These are phyloP conservation scores for Geotrichum restrictum DNA, from an alignment of 1,139 yeast species.

Conservation along the genomic window DNA sequence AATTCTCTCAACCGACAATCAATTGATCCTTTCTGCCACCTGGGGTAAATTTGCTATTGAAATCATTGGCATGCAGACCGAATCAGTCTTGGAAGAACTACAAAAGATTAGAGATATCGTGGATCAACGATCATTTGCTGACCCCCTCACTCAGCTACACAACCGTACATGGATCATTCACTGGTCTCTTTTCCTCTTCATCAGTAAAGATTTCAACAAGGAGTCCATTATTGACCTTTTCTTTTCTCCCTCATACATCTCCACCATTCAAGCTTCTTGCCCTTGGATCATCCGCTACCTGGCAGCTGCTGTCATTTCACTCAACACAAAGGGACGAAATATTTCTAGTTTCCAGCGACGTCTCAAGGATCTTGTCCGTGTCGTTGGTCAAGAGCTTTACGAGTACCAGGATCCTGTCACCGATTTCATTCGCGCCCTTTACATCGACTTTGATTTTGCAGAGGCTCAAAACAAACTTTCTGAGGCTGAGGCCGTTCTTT, in stretches of 20 bases:
- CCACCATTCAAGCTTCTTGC: conserved; percentile 61
- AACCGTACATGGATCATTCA: conserved; percentile 63
- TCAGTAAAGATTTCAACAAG: conserved; percentile 47
- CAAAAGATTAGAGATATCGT: conserved; percentile 52
- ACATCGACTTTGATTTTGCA: conserved; percentile 54
- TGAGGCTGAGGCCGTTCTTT: conserved; percentile 46
- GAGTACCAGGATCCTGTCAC: conserved; percentile 62
- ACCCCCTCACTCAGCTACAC: conserved; percentile 55
- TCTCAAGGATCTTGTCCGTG: conserved; percentile 53
- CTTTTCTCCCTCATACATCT: conserved; percentile 54
- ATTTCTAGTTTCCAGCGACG: conserved; percentile 46
- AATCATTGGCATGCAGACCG: conserved; percentile 51
- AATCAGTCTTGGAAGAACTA: conserved; percentile 50
- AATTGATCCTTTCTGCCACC: conserved; percentile 52
- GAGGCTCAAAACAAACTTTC: conserved; percentile 47
- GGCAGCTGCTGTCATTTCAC: conserved; percentile 52
- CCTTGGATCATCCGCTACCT: conserved; percentile 64
- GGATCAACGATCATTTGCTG: conserved; percentile 51
- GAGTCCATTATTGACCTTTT: conserved; percentile 53
- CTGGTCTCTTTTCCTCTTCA: conserved; percentile 60
- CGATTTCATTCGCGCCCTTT: conserved; percentile 50
- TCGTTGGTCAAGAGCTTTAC: conserved; percentile 55
- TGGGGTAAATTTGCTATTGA: conserved; percentile 62
- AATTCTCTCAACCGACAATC: conserved; percentile 49
- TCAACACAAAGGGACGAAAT: conserved; percentile 38